Evolutionary conservation across 768 basidiomycete species (phyloP), one percentile per base, ranked within the genome.

Genomic region (Psilocybe tampanensis): DNA sequence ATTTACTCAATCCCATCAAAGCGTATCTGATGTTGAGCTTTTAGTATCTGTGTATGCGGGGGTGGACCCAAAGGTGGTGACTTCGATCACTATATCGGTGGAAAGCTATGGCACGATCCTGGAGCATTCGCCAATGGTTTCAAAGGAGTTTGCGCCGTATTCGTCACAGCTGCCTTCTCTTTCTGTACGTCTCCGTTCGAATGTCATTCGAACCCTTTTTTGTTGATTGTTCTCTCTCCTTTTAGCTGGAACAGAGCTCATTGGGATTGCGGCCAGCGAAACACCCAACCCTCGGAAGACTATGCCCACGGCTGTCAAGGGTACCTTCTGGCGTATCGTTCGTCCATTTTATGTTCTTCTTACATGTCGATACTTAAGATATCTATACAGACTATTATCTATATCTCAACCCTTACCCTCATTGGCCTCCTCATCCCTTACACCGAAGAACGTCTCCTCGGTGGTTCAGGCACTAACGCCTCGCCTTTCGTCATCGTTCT

Each of bases 281-380:
- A 80, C 79, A 1, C 77, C 77, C 21, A 74, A 80, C 60, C 77
- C 79, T 19, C 74, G 77, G 49, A 61, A 68, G 22, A 75, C 75
- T 15, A 76, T 78, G 74, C 76, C 77, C 11, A 67, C 69, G 36
- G 78, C 78, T 36, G 76, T 80, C 29, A 79, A 79, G 69, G 76
- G 77, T 34, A 78, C 77, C 2, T 78, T 80, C 68, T 79, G 77
- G 77, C 79, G 76, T 65, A 74, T 80, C 43, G 75, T 77, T 58
- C 60, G 74, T 65, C 1, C 24, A n/a, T 51, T 49, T 2, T 4
- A 2, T n/a, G 18, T 18, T 34, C 21, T 32, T 12, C 7, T 43
- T n/a, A 33, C 8, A n/a, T 19, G 29, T 52, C 24, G 17, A 2
- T 44, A 6, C 21, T 17, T 48, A 22, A 56, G 8, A 3, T 26